These are phyloP conservation scores for Capsicum pubescens DNA, from an alignment of 257 asterid genomes.

Conservation along the genomic window DNA sequence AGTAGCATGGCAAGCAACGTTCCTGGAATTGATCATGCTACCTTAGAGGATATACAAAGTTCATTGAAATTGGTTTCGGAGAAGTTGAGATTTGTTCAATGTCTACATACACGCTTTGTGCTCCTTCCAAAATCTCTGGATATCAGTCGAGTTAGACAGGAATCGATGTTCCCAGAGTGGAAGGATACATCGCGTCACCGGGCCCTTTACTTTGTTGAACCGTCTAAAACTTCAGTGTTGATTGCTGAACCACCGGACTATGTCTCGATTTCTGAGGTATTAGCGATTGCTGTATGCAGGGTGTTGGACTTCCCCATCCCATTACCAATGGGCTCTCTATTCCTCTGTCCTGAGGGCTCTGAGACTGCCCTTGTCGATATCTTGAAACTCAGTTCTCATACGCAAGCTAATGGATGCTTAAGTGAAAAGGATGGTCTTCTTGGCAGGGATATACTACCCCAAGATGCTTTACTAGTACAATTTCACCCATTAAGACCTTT, in stretches of 20 bases:
- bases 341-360: conserved; percentile 71
- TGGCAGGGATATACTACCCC: conserved; percentile 81
- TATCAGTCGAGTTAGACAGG: conserved; percentile 62
- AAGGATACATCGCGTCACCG: conserved; percentile 57
- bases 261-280: conserved; percentile 69
- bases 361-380: conserved; percentile 67
- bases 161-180: conserved; percentile 80
- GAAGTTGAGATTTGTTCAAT: conserved; percentile 68
- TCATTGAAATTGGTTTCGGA: conserved; percentile 66
- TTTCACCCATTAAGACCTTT: conserved; percentile 94
- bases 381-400: conserved; percentile 68
- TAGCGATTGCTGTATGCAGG: conserved; percentile 70
- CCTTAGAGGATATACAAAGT: conserved; percentile 54
- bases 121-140: conserved; percentile 67
- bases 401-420: conserved; percentile 48
- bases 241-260: conserved; percentile 86
- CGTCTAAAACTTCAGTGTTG: conserved; percentile 54
- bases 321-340: conserved; percentile 76
- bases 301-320: conserved; percentile 75
- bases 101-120: conserved; percentile 73
- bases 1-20: conserved; percentile 46
- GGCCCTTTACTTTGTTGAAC: conserved; percentile 77
- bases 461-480: conserved; percentile 87
- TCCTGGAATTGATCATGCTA: conserved; percentile 53
- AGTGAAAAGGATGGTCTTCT: conserved; percentile 60